Evolutionary conservation across 176 grass and related monocot genomes (phyloP), one percentile per base, ranked within the genome.

Genomic region (Calamus simplicifolius): DNA sequence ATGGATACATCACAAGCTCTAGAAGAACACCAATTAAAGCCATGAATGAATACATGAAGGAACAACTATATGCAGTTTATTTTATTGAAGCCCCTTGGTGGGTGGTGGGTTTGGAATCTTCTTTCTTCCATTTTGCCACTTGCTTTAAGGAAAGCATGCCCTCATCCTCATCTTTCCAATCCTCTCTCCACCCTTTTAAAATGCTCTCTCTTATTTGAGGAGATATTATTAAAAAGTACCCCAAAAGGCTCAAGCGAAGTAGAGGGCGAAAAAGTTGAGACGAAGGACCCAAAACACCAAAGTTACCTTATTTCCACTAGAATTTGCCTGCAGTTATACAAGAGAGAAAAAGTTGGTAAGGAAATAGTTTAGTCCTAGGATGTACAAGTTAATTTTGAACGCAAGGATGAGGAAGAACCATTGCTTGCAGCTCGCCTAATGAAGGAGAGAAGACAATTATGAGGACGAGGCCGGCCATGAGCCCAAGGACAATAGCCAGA

Each of bases 281-380:
- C 62, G 72, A 84, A 83, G 81, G 26, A 10, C 18, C 43, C 58
- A 31, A 70, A 43, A 38, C 31, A 38, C 6, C 2, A 38, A 38
- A 10, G 31, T 38, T 7, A 58, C 62, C 68, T 43, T 54, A 52
- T 61, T 60, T 70, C 59, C 63, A 54, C 75, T 70, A 67, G 43
- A 82, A 63, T 89, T 95, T 95, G 69, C 89, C 89, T 95, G 81
- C 68, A 82, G 76, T 49, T 43, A n/a, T n/a, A n/a, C n/a, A n/a
- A n/a, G n/a, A n/a, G n/a, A n/a, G n/a, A n/a, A n/a, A n/a, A n/a
- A n/a, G n/a, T n/a, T n/a, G n/a, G n/a, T n/a, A n/a, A n/a, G n/a
- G n/a, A n/a, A n/a, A n/a, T n/a, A n/a, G n/a, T n/a, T n/a, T n/a
- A n/a, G n/a, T n/a, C n/a, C n/a, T n/a, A n/a, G n/a, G n/a, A n/a